Conservation (phyloP, 2,329 filamentous ascomycete species). For the Endocalyx cinctus region DNA sequence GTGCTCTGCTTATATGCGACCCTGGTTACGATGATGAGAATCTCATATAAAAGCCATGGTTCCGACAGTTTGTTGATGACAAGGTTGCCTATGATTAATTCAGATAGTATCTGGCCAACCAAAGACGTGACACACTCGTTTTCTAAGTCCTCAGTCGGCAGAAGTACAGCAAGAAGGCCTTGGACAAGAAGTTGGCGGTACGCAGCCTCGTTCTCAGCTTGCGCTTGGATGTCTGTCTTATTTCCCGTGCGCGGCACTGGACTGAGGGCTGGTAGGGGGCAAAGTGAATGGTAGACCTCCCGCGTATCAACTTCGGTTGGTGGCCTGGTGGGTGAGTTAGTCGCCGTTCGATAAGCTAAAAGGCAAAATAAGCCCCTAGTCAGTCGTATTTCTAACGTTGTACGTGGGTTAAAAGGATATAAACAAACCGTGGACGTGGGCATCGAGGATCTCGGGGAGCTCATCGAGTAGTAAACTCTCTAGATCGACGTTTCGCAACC, state of each 20-base stretch:
- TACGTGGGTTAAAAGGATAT: conserved; percentile 10
- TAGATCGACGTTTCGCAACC: conserved; percentile 75
- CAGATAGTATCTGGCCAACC: conserved; percentile 81
- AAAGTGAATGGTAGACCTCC: conserved; percentile 77
- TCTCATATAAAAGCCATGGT: conserved; percentile 85
- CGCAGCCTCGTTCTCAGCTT: conserved; percentile 70
- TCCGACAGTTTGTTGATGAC: conserved; percentile 77
- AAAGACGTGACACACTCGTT: conserved; percentile 81
- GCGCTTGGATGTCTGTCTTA: conserved; percentile 48
- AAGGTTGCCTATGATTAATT: conserved; percentile 81
- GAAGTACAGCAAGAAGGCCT: conserved; percentile 72
- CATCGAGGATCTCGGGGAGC: conserved; percentile 74
- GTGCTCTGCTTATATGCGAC: conserved; percentile 26
- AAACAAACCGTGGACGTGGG: conserved; percentile 70
- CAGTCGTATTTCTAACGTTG: too few relatives aligned
- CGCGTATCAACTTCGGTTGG: conserved; percentile 59
- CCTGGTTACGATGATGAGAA: conserved; percentile 66
- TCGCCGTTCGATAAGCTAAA: conserved; percentile 69
- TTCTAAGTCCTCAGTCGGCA: conserved; percentile 88
- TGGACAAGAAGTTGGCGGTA: conserved; percentile 89
- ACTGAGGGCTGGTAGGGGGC: conserved; percentile 73
- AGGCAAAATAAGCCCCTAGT: conserved; percentile 12
- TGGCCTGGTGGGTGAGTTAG: conserved; percentile 50
- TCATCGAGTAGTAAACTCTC: conserved; percentile 83
- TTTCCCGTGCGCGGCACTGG: conserved; percentile 63